Base-by-base conservation (phyloP, 2,329 filamentous ascomycete species). In the Aspergillus pseudoterreus region DNA sequence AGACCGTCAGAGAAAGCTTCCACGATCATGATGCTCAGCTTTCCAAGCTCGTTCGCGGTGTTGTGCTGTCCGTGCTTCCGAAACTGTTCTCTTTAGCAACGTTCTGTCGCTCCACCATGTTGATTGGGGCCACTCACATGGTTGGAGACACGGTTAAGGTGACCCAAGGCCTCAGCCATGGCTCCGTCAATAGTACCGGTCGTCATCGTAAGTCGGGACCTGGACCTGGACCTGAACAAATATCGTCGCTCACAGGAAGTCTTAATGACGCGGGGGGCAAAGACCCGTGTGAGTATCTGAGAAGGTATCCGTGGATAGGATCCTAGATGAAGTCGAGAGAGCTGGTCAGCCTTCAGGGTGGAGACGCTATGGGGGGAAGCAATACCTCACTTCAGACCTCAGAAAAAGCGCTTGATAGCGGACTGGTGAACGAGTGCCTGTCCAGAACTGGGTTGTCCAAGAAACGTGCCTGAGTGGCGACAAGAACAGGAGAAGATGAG, bases 1-100 rank as follows among this genome's bases (percentile, higher is more conserved):
- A 66, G 57, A 30, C 59, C 64, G 17, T 67, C 60, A 12, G 63
- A 65, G 55, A 71, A 71, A 43, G 60, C 63, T 32, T 62, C 58
- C 14, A 68, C 58, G 30, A 72, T 67, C 49, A 62, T 58, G 43
- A 68, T 57, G 51, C 64, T 64, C 47, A 66, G 56, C 39, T 66
- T 67, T 41, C 66, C 67, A 43, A 72, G 64, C 27, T 63, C 60
- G 54, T 73, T 71, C 27, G 69, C 68, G 44, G 63, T 57, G 15
- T 63, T 55, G 43, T 63, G 57, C 56, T 64, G 61, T 22, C 61
- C 58, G 50, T 66, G 57, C 42, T 55, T 53, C 35, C 65, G 64
- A 47, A 72, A 60, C 69, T 71, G 45, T 38, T 36, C 42, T 10
- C 10, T 35, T 51, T 19, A 44, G 24, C 8, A 11, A 41, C 4